Percentiles rank a stretch among this genome's conserved stretches.
These are phyloP conservation scores for Rosa rugosa DNA, from an alignment of 306 rosid genomes.

Conservation along the genomic window DNA sequence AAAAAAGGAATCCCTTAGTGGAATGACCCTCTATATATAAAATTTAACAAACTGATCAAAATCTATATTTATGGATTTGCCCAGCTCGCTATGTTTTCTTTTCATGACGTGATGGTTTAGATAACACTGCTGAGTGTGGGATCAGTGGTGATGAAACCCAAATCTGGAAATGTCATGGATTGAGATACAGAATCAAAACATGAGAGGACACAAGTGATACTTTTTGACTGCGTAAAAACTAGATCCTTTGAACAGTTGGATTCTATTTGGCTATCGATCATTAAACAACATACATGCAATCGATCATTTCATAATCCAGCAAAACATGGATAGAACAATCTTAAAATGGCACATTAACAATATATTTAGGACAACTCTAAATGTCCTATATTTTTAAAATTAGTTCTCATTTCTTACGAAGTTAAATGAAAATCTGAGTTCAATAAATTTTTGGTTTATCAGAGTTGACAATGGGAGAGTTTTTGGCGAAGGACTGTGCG, in stretches of 20 bases:
- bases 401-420: no score
- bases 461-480: neutral
- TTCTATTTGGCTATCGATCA: neutral
- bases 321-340: neutral
- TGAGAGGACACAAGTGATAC: neutral
- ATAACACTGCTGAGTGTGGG: neutral
- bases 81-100: neutral
- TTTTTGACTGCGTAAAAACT: neutral
- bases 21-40: no score
- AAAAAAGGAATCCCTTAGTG: no score
- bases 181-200: neutral
- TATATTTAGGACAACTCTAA: neutral
- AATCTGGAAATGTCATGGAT: slow-evolving; percentile 19
- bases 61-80: neutral
- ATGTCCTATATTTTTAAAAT: no score
- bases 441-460: no score
- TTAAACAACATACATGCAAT: neutral
- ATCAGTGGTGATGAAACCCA: slow-evolving; percentile 16
- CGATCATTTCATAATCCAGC: neutral
- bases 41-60: neutral
- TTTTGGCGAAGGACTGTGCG: neutral
- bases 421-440: no score
- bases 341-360: neutral
- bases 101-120: slow-evolving; percentile 2
- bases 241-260: no score